These are phyloP conservation scores for Fraxinus sp. DNA, from an alignment of 305 asterid species.

Conservation along the genomic window DNA sequence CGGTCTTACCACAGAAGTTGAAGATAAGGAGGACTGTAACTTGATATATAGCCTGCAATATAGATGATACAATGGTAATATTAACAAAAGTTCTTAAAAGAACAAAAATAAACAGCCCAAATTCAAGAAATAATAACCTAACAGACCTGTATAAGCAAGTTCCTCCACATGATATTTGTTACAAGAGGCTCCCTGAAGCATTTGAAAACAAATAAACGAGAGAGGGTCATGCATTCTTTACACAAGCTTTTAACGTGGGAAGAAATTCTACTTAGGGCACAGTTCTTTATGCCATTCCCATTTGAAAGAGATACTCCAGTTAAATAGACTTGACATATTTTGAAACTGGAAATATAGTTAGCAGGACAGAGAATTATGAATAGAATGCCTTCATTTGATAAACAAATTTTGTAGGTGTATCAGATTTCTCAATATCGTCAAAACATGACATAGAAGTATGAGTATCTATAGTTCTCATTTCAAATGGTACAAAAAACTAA, in stretches of 20 bases:
- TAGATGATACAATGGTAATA: background rate
- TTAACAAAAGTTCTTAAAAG: background rate
- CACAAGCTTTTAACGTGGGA: background rate
- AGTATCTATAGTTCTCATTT: background rate
- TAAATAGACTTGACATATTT: background rate
- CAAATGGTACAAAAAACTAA: background rate
- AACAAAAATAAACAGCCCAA: constrained; percentile 5
- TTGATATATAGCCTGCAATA: constrained; percentile 75
- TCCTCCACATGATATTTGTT: constrained; percentile 97
- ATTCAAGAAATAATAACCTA: constrained; percentile 13
- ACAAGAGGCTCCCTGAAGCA: constrained; percentile 82
- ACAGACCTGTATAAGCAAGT: constrained; percentile 76
- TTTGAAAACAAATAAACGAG: constrained; percentile 17
- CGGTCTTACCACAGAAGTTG: constrained; percentile 57
- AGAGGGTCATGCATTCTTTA: constrained; percentile 10
- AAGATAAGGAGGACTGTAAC: constrained; percentile 66
- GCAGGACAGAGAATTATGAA: background rate
- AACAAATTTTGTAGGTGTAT: background rate
- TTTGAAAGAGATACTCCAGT: background rate
- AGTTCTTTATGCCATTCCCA: background rate
- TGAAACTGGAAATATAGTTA: background rate
- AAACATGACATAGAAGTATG: background rate
- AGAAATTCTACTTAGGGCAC: background rate
- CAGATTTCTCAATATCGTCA: background rate
- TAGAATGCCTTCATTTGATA: too few species aligned